Evolutionary conservation across 2,329 filamentous ascomycete species (phyloP).

Genomic region (Epichloe glyceriae): DNA sequence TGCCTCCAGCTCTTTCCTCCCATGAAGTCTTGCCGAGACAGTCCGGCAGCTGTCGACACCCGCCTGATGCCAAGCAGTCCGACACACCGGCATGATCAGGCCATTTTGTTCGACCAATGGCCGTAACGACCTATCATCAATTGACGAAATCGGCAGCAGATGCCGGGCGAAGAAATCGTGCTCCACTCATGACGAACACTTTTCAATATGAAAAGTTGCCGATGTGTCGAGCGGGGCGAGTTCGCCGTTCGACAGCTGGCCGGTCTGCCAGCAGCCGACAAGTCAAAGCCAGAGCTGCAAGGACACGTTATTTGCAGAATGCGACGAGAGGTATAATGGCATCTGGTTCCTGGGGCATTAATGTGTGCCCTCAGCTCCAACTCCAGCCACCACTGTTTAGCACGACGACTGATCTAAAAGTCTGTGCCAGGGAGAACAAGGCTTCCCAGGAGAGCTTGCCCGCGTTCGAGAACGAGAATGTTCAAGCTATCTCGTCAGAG

Average conservation of each 20-base stretch:
- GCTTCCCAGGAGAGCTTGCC: not conserved
- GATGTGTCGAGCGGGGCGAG: not conserved
- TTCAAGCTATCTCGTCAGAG: conserved; percentile 12
- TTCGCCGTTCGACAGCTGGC: not conserved
- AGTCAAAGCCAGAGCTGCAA: not conserved
- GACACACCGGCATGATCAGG: not conserved
- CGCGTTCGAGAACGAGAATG: not conserved
- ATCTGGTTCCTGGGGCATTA: not conserved
- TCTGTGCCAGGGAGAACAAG: not conserved
- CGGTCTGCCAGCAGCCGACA: no score
- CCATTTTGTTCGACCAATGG: not conserved
- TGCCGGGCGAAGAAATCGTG: not conserved
- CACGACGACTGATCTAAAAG: not conserved
- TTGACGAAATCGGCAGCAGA: not conserved
- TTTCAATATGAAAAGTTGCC: not conserved
- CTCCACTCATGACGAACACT: not conserved
- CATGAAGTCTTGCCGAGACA: not conserved
- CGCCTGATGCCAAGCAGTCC: not conserved
- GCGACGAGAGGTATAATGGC: not conserved
- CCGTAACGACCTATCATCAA: not conserved
- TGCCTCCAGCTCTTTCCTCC: not conserved
- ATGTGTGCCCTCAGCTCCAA: not conserved
- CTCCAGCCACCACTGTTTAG: no score
- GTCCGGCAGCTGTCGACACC: not conserved
- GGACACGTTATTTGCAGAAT: not conserved